Conservation (phyloP, 1,284 basidiomycete genomes). For the Cronartium quercuum region DNA sequence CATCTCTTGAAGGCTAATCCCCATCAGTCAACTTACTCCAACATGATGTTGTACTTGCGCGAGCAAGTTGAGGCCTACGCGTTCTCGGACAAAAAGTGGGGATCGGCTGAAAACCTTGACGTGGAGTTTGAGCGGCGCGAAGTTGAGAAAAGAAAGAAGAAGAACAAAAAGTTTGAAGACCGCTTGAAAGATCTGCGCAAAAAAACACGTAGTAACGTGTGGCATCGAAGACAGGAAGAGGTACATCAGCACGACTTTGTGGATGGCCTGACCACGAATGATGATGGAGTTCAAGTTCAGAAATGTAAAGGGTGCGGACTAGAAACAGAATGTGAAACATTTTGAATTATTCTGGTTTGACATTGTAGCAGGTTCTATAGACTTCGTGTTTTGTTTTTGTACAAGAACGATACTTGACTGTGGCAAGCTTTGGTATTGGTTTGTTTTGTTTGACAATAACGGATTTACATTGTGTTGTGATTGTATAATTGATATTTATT, state of each 20-base stretch:
- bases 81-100: constrained; percentile 83
- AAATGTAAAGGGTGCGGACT: constrained; percentile 80
- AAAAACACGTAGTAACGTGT: constrained; percentile 78
- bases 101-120: constrained; percentile 82
- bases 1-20: constrained; percentile 95
- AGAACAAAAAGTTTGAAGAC: constrained; percentile 87
- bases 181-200: constrained; percentile 72
- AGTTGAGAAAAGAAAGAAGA: constrained; percentile 78
- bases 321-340: constrained; percentile 50
- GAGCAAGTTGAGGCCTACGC: constrained; percentile 93
- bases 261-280: constrained; percentile 55
- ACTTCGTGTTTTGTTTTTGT: not conserved
- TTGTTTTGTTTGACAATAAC: too few species aligned
- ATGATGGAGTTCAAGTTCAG: constrained; percentile 51
- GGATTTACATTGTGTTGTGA: too few species aligned
- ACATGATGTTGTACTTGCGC: constrained; percentile 98
- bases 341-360: constrained; percentile 14
- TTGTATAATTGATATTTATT: too few species aligned
- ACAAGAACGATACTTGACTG: too few species aligned
- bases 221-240: constrained; percentile 76
- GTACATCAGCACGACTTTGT: constrained; percentile 80
- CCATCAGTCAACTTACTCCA: constrained; percentile 90
- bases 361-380: too few species aligned
- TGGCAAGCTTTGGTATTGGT: too few species aligned
- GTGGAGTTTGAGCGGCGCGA: constrained; percentile 74